phyloP scores from a whole-genome alignment of 257 asterid species.

The Fraxinus americana region DNA sequence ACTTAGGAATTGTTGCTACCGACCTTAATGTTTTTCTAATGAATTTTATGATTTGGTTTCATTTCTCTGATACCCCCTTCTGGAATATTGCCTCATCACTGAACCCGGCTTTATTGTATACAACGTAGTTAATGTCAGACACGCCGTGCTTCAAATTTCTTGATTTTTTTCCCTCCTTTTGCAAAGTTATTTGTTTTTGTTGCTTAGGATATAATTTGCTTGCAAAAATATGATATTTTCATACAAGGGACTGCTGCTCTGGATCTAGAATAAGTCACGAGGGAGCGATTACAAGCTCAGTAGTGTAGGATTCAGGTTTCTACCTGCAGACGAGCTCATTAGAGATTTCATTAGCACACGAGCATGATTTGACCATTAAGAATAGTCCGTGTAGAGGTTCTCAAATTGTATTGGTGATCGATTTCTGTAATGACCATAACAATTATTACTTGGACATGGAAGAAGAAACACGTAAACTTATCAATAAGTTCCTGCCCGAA shows the following conservation, averaged over 20 bases:
- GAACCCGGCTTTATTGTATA: neutral
- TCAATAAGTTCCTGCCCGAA: too few relatives aligned
- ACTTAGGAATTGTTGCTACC: constrained; percentile 5
- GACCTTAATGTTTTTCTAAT: neutral
- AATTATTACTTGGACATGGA: too few relatives aligned
- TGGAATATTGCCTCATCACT: neutral
- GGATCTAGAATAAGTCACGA: neutral
- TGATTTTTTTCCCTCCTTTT: neutral
- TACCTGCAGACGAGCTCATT: too few relatives aligned
- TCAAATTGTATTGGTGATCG: too few relatives aligned
- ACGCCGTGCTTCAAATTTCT: neutral
- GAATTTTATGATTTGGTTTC: constrained; percentile 2
- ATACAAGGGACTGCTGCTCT: neutral
- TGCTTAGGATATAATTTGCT: neutral
- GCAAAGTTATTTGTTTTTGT: too few relatives aligned
- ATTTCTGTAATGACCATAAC: too few relatives aligned
- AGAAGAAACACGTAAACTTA: too few relatives aligned
- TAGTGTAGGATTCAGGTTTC: too few relatives aligned
- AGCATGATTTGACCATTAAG: too few relatives aligned
- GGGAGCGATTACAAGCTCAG: too few relatives aligned
- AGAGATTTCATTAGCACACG: too few relatives aligned
- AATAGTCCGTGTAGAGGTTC: too few relatives aligned
- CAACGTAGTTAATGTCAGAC: neutral
- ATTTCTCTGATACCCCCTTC: neutral
- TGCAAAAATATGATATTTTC: neutral